Evolutionary conservation across 495 filamentous ascomycete species (phyloP).

Genomic region (Aspergillus carlsbadensis): DNA sequence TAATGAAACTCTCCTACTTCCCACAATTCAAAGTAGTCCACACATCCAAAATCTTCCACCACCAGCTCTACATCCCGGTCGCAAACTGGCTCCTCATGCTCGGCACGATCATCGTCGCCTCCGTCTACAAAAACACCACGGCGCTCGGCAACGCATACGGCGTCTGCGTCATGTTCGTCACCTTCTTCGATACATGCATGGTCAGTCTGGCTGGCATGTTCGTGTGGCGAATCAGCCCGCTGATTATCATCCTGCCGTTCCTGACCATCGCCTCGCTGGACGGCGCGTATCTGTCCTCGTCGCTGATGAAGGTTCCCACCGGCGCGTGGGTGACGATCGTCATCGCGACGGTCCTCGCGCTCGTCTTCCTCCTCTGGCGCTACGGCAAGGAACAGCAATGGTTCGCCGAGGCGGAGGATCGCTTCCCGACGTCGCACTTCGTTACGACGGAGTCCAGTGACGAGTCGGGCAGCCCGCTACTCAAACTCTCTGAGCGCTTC

Average conservation of each 20-base stretch:
- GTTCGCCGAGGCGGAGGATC: slow-evolving; percentile 60
- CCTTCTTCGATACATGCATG: slow-evolving; percentile 72
- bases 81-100: slow-evolving; percentile 74
- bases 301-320: slow-evolving; percentile 65
- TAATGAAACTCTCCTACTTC: slow-evolving; percentile 74
- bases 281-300: slow-evolving; percentile 63
- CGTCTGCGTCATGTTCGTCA: slow-evolving; percentile 72
- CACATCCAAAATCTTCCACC: slow-evolving; percentile 63
- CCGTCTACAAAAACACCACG: slow-evolving; percentile 65
- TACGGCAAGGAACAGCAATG: slow-evolving; percentile 75
- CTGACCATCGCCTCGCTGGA: slow-evolving; percentile 61
- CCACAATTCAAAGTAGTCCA: slow-evolving; percentile 70
- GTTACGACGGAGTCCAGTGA: slow-evolving; percentile 10
- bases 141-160: slow-evolving; percentile 53
- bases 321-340: slow-evolving; percentile 75
- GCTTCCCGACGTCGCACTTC: slow-evolving; percentile 40
- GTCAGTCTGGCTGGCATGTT: slow-evolving; percentile 65
- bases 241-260: slow-evolving; percentile 59
- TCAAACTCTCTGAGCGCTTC: slow-evolving; percentile 15
- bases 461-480: slow-evolving; percentile 6
- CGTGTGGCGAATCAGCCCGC: slow-evolving; percentile 61
- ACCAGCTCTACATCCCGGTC: slow-evolving; percentile 69
- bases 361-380: slow-evolving; percentile 67
- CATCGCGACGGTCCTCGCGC: slow-evolving; percentile 56
- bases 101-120: slow-evolving; percentile 70